phyloP scores from a whole-genome alignment of 805 yeast species.

The Lachancea waltii region DNA sequence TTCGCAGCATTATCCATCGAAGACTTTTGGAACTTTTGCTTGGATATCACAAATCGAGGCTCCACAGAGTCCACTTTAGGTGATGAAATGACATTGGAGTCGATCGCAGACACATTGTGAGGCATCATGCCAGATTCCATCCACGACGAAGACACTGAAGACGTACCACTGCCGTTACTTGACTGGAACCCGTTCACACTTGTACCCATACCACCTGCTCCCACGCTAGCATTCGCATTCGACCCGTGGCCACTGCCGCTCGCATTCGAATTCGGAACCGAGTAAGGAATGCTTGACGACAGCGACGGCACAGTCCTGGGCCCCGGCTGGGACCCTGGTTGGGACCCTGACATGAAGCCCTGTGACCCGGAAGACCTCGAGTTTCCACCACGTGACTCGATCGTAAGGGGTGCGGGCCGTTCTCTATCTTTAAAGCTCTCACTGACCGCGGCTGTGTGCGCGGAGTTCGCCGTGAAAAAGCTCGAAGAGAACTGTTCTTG shows the following conservation, averaged over 20 bases:
- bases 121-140: constrained; percentile 34
- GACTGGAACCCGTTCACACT: constrained; percentile 21
- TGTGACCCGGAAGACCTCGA: neutral
- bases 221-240: neutral
- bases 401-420: constrained; percentile 20
- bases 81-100: constrained; percentile 60
- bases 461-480: constrained; percentile 31
- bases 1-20: constrained; percentile 21
- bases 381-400: constrained; percentile 11
- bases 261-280: constrained; percentile 58
- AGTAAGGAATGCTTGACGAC: constrained; percentile 59
- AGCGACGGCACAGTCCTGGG: constrained; percentile 35
- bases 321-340: constrained; percentile 2
- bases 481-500: constrained; percentile 20
- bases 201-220: too few relatives aligned
- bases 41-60: constrained; percentile 77
- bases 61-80: constrained; percentile 71
- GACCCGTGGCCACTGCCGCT: neutral
- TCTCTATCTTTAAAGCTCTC: constrained; percentile 21
- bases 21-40: constrained; percentile 46
- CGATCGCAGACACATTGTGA: constrained; percentile 37
- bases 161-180: constrained; percentile 22
- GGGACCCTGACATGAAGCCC: neutral
- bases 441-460: constrained; percentile 31
- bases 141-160: constrained; percentile 33